Conservation (phyloP, 2,329 filamentous ascomycete species). For the Fusarium xyrophilum region DNA sequence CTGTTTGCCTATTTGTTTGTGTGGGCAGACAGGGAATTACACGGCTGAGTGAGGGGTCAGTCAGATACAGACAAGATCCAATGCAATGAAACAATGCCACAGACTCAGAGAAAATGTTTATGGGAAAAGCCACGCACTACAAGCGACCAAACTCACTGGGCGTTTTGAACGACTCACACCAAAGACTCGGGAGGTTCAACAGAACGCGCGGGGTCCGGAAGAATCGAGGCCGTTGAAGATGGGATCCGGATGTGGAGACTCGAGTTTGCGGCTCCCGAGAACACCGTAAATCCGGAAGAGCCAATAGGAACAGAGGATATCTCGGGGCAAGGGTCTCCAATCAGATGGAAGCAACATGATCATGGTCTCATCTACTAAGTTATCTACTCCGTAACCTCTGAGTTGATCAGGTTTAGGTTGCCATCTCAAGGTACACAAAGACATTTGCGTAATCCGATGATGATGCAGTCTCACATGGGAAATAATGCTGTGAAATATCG, state of each 20-base stretch:
- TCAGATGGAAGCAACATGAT: neutral
- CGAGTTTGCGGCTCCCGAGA: conserved; percentile 22
- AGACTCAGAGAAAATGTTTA: conserved; percentile 1
- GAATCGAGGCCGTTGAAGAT: neutral
- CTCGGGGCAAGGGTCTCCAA: neutral
- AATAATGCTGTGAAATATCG: neutral
- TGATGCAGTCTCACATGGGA: neutral
- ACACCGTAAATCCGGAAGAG: conserved; percentile 19
- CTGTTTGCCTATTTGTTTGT: neutral
- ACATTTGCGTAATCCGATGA: neutral
- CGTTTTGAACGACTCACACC: conserved; percentile 8
- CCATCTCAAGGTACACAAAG: neutral
- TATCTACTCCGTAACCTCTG: too few relatives aligned
- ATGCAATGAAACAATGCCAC: conserved; percentile 15
- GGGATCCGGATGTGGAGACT: neutral
- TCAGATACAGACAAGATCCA: conserved; percentile 4
- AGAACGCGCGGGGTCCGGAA: conserved; percentile 38
- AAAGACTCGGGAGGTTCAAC: neutral
- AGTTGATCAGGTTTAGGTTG: neutral
- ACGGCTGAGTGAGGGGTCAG: conserved; percentile 2
- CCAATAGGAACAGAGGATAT: conserved; percentile 22
- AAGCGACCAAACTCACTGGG: conserved; percentile 10
- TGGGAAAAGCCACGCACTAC: neutral
- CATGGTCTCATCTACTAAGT: conserved; percentile 14
- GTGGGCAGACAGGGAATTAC: neutral